Percentiles rank a stretch among this genome's conserved stretches.
Conservation (phyloP, 2,329 filamentous ascomycete genomes). For the Epichloe typhina region DNA sequence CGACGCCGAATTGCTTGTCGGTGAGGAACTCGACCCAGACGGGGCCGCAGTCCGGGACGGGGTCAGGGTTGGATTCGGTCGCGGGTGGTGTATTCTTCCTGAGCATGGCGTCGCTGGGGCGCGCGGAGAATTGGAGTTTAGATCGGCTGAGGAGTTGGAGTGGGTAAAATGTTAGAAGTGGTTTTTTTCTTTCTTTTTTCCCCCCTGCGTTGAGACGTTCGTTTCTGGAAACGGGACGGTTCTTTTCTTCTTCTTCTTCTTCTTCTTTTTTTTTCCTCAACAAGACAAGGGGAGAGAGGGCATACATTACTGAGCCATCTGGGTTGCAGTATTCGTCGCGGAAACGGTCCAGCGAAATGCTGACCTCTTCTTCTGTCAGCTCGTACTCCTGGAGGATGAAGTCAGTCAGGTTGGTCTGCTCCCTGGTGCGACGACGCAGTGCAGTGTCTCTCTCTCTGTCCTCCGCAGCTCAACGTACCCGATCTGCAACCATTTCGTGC, state of each 20-base stretch:
- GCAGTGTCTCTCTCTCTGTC: neutral
- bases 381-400: conserved; percentile 66
- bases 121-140: conserved; percentile 78
- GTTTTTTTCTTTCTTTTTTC: neutral
- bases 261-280: neutral
- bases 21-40: conserved; percentile 89
- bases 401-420: neutral
- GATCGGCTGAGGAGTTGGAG: conserved; percentile 46
- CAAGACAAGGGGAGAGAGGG: neutral
- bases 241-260: too few species aligned
- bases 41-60: conserved; percentile 62
- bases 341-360: conserved; percentile 76
- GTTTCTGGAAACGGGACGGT: too few species aligned
- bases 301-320: conserved; percentile 67
- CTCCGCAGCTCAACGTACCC: conserved; percentile 43
- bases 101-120: conserved; percentile 73
- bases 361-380: conserved; percentile 76
- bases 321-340: conserved; percentile 54
- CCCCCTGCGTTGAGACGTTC: too few species aligned
- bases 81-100: conserved; percentile 66
- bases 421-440: too few species aligned
- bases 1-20: conserved; percentile 71
- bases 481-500: conserved; percentile 86
- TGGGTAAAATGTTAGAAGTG: neutral
- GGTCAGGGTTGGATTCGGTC: conserved; percentile 55